Evolutionary conservation across 2,329 filamentous ascomycete species (phyloP).

Genomic region (Coleophoma cylindrospora): DNA sequence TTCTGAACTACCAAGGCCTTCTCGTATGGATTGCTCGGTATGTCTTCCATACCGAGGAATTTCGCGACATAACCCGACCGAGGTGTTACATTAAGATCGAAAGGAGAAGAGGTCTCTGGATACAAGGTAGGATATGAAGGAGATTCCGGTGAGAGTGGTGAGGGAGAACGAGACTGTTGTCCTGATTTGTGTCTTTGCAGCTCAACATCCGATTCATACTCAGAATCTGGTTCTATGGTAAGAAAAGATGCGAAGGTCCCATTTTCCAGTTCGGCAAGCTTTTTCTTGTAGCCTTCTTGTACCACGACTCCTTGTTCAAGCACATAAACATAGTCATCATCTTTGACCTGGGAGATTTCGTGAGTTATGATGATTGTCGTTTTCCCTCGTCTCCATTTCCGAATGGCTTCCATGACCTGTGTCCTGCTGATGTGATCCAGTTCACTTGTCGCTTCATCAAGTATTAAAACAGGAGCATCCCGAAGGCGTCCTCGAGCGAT

Average conservation of each 20-base stretch:
- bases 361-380: constrained; percentile 95
- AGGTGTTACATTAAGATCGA: constrained; percentile 3
- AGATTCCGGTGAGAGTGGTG: constrained; percentile 2
- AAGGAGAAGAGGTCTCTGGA: constrained; percentile 2
- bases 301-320: constrained; percentile 65
- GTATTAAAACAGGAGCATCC: constrained; percentile 73
- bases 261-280: constrained; percentile 40
- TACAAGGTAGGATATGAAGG: constrained; percentile 1
- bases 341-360: constrained; percentile 70
- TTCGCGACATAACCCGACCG: constrained; percentile 7
- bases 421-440: constrained; percentile 69
- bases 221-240: constrained; percentile 8
- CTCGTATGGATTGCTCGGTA: constrained; percentile 1
- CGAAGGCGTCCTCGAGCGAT: constrained; percentile 74
- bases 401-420: constrained; percentile 68
- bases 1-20: not conserved
- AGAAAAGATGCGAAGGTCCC: constrained; percentile 43
- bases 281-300: constrained; percentile 60
- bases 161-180: constrained; percentile 8
- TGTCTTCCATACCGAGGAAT: constrained; percentile 7
- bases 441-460: constrained; percentile 86
- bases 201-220: not conserved
- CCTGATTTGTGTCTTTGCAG: constrained; percentile 6
- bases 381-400: constrained; percentile 71
- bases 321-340: constrained; percentile 74